Evolutionary conservation across 495 filamentous ascomycete species (phyloP).

Genomic region (Haplographium delicatum): DNA sequence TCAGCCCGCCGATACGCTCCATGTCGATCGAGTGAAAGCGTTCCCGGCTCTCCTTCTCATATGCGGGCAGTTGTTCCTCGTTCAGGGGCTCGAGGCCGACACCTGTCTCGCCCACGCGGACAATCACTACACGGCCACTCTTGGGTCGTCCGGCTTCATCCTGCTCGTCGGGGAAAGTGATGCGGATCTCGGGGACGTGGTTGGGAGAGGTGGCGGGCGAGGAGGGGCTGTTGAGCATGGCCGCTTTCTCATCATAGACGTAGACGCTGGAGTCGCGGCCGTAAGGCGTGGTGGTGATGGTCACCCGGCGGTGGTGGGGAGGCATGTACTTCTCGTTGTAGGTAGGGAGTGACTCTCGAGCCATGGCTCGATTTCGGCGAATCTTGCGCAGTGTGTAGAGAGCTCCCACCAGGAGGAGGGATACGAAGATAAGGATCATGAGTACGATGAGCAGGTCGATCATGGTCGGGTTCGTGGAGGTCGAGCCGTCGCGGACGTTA

Average conservation of each 20-base stretch:
- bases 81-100: constrained; percentile 80
- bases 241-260: constrained; percentile 64
- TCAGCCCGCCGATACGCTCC: constrained; percentile 88
- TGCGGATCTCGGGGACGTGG: constrained; percentile 87
- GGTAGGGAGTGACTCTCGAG: constrained; percentile 44
- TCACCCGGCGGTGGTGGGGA: constrained; percentile 54
- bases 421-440: constrained; percentile 67
- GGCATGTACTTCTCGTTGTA: constrained; percentile 37
- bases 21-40: constrained; percentile 90
- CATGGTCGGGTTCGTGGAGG: constrained; percentile 46
- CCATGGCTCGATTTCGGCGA: constrained; percentile 42
- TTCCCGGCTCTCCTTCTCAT: constrained; percentile 67
- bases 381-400: constrained; percentile 69
- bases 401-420: constrained; percentile 55
- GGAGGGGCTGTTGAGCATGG: constrained; percentile 66
- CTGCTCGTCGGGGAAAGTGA: constrained; percentile 95
- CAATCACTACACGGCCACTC: constrained; percentile 85
- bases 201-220: constrained; percentile 70
- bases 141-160: constrained; percentile 80
- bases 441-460: constrained; percentile 75
- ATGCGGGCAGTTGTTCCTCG: constrained; percentile 74
- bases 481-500: constrained; percentile 34
- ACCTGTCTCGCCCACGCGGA: constrained; percentile 81
- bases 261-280: constrained; percentile 59
- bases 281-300: constrained; percentile 51